A percentile compares a stretch with the other conserved stretches of the same genome.
These are phyloP conservation scores for Anthracocystis panici-leucophaei DNA, from an alignment of 1,284 basidiomycete species.

Conservation along the genomic window DNA sequence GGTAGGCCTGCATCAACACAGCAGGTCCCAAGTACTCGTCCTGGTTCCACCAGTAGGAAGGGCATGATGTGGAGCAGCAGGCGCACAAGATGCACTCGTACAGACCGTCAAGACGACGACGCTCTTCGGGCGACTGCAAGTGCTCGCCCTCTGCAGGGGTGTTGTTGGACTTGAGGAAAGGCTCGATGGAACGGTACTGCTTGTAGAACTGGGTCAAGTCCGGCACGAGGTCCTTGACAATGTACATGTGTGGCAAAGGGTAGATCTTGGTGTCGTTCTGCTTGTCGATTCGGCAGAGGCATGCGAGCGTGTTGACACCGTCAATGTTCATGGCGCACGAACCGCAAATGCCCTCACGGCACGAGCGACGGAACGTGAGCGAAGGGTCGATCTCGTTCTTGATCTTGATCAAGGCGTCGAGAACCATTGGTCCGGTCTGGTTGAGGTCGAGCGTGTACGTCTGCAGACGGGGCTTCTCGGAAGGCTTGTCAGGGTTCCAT, in stretches of 20 bases:
- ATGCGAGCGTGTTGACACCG: constrained; percentile 93
- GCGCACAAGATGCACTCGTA: constrained; percentile 78
- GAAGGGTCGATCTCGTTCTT: constrained; percentile 98
- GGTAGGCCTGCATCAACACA: constrained; percentile 83
- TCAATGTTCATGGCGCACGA: constrained; percentile 99
- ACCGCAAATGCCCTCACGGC: constrained; percentile 97
- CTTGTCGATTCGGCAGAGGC: constrained; percentile 94
- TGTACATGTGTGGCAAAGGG: constrained; percentile 98
- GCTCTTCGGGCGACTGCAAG: constrained; percentile 89
- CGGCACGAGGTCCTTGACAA: constrained; percentile 97
- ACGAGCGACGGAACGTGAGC: constrained; percentile 94
- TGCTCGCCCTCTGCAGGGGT: constrained; percentile 76
- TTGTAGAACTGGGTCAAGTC: constrained; percentile 93
- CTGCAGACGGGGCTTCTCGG: constrained; percentile 90
- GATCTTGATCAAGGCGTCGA: constrained; percentile 93
- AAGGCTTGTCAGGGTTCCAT: constrained; percentile 90
- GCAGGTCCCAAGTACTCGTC: constrained; percentile 98
- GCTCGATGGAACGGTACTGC: constrained; percentile 98
- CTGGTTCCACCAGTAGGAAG: constrained; percentile 98
- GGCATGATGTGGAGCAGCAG: constrained; percentile 92
- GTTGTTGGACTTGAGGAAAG: constrained; percentile 67
- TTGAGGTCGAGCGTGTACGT: constrained; percentile 92
- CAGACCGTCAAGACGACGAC: constrained; percentile 94
- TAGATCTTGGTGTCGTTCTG: constrained; percentile 85
- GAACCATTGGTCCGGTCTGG: constrained; percentile 95